Evolutionary conservation across 768 basidiomycete species (phyloP).

Genomic region (Leccinum ochraceum): DNA sequence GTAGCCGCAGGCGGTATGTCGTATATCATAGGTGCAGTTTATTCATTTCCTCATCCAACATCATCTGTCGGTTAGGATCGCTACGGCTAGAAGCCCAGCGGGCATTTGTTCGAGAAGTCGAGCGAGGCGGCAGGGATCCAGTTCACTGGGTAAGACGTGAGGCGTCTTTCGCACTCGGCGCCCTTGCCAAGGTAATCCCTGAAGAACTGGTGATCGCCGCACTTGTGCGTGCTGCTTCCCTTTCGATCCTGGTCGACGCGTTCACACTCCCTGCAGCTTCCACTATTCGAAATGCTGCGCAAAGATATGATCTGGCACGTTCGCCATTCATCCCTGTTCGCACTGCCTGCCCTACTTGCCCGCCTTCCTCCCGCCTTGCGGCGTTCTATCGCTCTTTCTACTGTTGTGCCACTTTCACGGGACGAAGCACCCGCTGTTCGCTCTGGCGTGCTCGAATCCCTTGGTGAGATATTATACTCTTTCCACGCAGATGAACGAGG

Average conservation of each 20-base stretch:
- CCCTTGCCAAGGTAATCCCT: conserved; percentile 86
- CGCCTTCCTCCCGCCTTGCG: conserved; percentile 61
- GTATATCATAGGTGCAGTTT: conserved; percentile 8
- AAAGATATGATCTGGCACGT: conserved; percentile 79
- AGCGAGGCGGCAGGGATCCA: conserved; percentile 61
- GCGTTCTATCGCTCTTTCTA: conserved; percentile 63
- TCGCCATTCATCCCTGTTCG: conserved; percentile 83
- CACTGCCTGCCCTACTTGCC: conserved; percentile 76
- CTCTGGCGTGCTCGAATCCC: conserved; percentile 76
- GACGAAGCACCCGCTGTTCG: conserved; percentile 73
- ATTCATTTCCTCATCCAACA: conserved; percentile 7
- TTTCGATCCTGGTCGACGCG: conserved; percentile 1
- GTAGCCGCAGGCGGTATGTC: conserved; percentile 74
- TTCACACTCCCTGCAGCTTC: conserved; percentile 53
- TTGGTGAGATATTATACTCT: conserved; percentile 87
- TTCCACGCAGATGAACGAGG: conserved; percentile 65
- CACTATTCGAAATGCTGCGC: conserved; percentile 71
- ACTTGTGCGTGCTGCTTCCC: conserved; percentile 47
- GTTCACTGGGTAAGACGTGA: conserved; percentile 82
- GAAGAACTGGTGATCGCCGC: conserved; percentile 64
- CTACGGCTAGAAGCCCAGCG: conserved; percentile 55
- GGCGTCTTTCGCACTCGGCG: conserved; percentile 85
- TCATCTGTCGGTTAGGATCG: conserved; percentile 42
- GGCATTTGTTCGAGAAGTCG: conserved; percentile 74
- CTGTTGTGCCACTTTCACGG: conserved; percentile 58